Evolutionary conservation across 768 basidiomycete genomes (phyloP).

Genomic region (Filobasidium wieringae): DNA sequence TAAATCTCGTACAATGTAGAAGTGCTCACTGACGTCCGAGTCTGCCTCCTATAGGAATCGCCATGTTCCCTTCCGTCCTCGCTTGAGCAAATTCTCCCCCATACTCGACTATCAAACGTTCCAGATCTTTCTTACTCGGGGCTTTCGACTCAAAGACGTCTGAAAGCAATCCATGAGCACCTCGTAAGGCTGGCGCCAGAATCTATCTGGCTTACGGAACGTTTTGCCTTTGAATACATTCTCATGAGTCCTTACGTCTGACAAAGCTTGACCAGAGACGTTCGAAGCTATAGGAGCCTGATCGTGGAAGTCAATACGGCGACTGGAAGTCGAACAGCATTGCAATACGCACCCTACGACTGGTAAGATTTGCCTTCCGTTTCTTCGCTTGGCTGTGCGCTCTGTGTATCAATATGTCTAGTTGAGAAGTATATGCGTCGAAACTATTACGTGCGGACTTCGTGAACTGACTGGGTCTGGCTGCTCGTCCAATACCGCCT

Average conservation of each 20-base stretch:
- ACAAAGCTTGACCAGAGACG: constrained; percentile 55
- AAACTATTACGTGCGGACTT: too few species aligned
- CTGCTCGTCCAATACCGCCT: not conserved
- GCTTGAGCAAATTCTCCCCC: constrained; percentile 38
- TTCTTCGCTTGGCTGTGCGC: constrained; percentile 3
- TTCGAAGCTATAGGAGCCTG: constrained; percentile 25
- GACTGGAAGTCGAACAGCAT: too few species aligned
- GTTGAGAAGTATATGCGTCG: not conserved
- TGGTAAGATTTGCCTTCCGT: constrained; percentile 1
- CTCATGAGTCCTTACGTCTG: constrained; percentile 47
- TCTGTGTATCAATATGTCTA: not conserved
- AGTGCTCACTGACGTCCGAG: constrained; percentile 2
- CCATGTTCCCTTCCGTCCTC: not conserved
- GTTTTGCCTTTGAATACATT: constrained; percentile 61
- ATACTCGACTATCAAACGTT: constrained; percentile 43
- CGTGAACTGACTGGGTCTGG: constrained; percentile 4
- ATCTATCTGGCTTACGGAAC: constrained; percentile 54
- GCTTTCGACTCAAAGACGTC: constrained; percentile 46
- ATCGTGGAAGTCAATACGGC: constrained; percentile 9
- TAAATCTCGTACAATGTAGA: not conserved
- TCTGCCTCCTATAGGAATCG: not conserved
- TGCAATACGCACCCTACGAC: not conserved
- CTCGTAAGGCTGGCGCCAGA: not conserved
- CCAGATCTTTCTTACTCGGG: constrained; percentile 60
- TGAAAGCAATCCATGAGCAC: not conserved